These are phyloP conservation scores for Helotiales sp. DNA, from an alignment of 2,329 filamentous ascomycete genomes.

Conservation along the genomic window DNA sequence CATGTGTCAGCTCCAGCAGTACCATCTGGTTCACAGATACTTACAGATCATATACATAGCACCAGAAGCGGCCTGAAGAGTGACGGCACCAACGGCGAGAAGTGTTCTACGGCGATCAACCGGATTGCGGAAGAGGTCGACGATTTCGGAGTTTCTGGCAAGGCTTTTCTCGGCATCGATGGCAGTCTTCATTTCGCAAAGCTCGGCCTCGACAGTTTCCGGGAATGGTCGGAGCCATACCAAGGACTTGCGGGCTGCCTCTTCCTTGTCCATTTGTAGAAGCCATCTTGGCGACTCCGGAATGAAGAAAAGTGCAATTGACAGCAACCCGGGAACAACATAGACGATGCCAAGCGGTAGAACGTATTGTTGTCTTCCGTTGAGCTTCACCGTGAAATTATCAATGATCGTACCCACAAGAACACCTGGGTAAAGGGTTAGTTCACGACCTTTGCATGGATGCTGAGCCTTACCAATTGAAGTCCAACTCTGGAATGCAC, in stretches of 20 bases:
- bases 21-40: slow-evolving; percentile 21
- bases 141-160: slow-evolving; percentile 42
- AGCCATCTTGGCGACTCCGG: slow-evolving; percentile 43
- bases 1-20: slow-evolving; percentile 16
- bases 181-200: slow-evolving; percentile 40
- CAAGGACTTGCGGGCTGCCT: slow-evolving; percentile 42
- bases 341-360: slow-evolving; percentile 42
- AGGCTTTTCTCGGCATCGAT: slow-evolving; percentile 41
- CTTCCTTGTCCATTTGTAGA: slow-evolving; percentile 32
- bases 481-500: slow-evolving; percentile 54
- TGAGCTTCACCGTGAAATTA: slow-evolving; percentile 50
- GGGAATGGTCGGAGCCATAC: slow-evolving; percentile 40
- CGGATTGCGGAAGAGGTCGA: slow-evolving; percentile 57
- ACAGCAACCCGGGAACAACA: slow-evolving; percentile 37
- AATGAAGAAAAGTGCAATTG: slow-evolving; percentile 38
- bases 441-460: slow-evolving; percentile 30
- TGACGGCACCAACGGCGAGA: slow-evolving; percentile 53
- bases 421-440: slow-evolving; percentile 45
- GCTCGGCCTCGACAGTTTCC: slow-evolving; percentile 41
- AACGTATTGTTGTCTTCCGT: slow-evolving; percentile 43
- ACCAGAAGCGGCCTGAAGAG: slow-evolving; percentile 57
- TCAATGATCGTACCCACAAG: slow-evolving; percentile 57
- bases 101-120: slow-evolving; percentile 57
- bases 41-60: slow-evolving; percentile 61
- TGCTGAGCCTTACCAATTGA: slow-evolving; percentile 50